phyloP scores from a whole-genome alignment of 805 yeast genomes.

The Pichia membranifaciens region DNA sequence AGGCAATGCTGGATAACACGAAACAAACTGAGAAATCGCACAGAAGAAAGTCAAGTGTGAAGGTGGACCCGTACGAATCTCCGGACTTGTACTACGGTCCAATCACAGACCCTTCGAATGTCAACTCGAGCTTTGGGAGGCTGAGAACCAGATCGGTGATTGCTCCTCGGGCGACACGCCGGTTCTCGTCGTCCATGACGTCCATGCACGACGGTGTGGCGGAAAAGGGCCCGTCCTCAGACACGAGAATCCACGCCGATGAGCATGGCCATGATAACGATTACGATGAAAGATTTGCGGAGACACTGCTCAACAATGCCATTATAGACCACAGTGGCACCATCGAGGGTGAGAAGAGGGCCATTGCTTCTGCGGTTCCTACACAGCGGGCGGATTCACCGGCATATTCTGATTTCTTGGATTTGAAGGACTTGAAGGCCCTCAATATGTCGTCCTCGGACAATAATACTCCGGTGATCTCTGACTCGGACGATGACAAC shows the following conservation, averaged over 20 bases:
- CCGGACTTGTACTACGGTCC: conserved; percentile 71
- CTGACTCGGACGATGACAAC: conserved; percentile 13
- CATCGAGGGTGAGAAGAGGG: no score
- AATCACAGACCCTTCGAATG: conserved; percentile 46
- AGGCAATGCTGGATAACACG: background rate
- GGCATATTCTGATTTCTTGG: background rate
- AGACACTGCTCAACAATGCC: background rate
- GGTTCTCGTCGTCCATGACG: background rate
- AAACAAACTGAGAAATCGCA: conserved; percentile 3
- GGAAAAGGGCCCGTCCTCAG: background rate
- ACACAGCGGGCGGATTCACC: no score
- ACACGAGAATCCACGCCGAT: background rate
- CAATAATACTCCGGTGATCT: conserved; percentile 13
- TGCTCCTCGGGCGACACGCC: conserved; percentile 17
- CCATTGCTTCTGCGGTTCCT: no score
- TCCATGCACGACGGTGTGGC: no score
- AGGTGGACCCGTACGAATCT: conserved; percentile 60
- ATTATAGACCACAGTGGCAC: background rate
- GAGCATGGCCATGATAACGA: background rate
- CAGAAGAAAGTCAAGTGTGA: conserved; percentile 39
- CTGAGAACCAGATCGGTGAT: conserved; percentile 48
- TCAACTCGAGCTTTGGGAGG: conserved; percentile 40
- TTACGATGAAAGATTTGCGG: background rate
- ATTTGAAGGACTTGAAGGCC: background rate
- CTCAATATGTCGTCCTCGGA: conserved; percentile 7